Conservation (phyloP, 73 alveolate species). For the Paraurostyla sp. region DNA sequence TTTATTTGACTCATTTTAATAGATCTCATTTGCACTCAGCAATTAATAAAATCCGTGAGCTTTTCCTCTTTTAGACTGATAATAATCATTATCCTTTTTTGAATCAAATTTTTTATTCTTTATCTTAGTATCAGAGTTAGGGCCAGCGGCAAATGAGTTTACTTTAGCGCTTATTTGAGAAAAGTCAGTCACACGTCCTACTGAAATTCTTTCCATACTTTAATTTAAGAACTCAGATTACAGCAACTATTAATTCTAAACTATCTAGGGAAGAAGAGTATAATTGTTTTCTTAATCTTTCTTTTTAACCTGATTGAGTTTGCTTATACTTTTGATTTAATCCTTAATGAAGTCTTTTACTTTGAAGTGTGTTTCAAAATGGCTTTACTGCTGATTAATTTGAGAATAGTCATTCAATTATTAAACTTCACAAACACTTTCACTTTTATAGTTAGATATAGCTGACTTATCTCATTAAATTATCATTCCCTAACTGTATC, state of each 20-base stretch:
- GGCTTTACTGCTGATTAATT: neutral
- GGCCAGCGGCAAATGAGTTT: too few relatives aligned
- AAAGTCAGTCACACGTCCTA: too few relatives aligned
- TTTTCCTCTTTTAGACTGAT: neutral
- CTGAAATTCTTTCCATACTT: neutral
- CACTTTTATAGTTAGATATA: too few relatives aligned
- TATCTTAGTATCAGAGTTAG: too few relatives aligned
- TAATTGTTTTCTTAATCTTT: neutral
- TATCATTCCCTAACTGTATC: too few relatives aligned
- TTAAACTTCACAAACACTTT: too few relatives aligned
- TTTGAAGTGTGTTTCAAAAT: neutral
- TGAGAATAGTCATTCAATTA: neutral
- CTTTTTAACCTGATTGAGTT: neutral
- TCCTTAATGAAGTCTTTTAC: conserved; percentile 1
- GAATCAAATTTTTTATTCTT: neutral
- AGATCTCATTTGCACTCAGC: conserved; percentile 9
- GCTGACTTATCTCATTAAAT: too few relatives aligned
- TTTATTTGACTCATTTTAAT: neutral
- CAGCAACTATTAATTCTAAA: neutral
- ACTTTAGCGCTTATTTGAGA: too few relatives aligned
- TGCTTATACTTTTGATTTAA: neutral
- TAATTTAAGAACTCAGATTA: neutral
- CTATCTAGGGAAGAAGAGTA: neutral
- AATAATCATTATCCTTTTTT: conserved; percentile 1
- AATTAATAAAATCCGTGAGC: neutral